Conservation (phyloP, 495 filamentous ascomycete species). For the Hypoxylon perforatum region DNA sequence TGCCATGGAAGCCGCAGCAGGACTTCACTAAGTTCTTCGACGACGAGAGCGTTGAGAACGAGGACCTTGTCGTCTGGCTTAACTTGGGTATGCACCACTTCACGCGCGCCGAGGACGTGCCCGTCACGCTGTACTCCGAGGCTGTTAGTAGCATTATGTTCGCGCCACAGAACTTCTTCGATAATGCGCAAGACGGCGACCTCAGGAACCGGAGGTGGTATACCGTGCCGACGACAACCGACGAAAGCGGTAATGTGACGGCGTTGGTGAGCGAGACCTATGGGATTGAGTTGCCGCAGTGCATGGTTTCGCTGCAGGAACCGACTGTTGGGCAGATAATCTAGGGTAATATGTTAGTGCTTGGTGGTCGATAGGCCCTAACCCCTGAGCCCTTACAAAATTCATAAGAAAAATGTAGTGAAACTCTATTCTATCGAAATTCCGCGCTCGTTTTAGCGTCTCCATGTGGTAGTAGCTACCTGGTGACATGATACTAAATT, state of each 20-base stretch:
- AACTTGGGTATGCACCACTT: constrained; percentile 71
- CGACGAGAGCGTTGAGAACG: constrained; percentile 61
- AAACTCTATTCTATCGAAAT: no score
- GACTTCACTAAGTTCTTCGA: constrained; percentile 67
- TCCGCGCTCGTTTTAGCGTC: no score
- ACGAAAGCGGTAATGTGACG: not conserved
- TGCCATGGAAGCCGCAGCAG: constrained; percentile 59
- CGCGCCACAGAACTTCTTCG: constrained; percentile 60
- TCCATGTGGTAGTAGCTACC: no score
- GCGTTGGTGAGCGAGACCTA: constrained; percentile 24
- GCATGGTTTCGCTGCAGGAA: constrained; percentile 26
- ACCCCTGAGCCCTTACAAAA: no score
- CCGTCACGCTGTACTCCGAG: constrained; percentile 54
- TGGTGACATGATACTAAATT: no score
- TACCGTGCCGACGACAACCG: constrained; percentile 29
- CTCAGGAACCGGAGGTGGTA: constrained; percentile 36
- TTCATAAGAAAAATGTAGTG: no score
- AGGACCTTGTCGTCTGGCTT: constrained; percentile 61
- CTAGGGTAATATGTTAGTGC: not conserved
- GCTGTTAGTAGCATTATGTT: no score
- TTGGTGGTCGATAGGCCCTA: not conserved
- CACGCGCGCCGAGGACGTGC: constrained; percentile 64
- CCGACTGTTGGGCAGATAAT: constrained; percentile 24
- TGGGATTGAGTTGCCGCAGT: constrained; percentile 35
- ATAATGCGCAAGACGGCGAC: constrained; percentile 38